Conservation (phyloP, 2,329 filamentous ascomycete species). For the Penicillium sp. region DNA sequence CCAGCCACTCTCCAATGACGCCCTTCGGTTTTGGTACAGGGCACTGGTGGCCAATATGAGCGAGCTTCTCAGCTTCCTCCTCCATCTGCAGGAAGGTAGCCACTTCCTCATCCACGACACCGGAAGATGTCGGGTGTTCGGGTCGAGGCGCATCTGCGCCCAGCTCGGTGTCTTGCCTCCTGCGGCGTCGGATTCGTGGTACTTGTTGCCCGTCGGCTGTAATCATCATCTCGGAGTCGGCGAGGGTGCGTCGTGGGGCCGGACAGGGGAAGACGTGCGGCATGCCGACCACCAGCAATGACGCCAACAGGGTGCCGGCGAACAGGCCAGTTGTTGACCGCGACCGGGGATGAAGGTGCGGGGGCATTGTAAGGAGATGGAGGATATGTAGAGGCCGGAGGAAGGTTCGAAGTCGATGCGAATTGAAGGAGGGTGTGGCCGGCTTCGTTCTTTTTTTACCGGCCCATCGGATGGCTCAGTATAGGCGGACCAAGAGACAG, state of each 20-base stretch:
- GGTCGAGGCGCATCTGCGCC: slow-evolving; percentile 14
- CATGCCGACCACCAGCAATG: slow-evolving; percentile 85
- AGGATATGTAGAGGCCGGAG: neutral
- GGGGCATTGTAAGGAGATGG: slow-evolving; percentile 59
- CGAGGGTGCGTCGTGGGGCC: slow-evolving; percentile 67
- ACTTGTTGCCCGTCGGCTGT: slow-evolving; percentile 43
- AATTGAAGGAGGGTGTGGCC: slow-evolving; percentile 16
- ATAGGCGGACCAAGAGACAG: slow-evolving; percentile 1
- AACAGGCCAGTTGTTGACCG: slow-evolving; percentile 92
- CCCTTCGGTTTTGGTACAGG: slow-evolving; percentile 88
- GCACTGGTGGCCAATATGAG: slow-evolving; percentile 64
- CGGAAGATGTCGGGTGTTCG: slow-evolving; percentile 15
- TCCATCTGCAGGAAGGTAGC: slow-evolving; percentile 42
- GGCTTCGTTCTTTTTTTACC: slow-evolving; percentile 12
- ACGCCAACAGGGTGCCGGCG: slow-evolving; percentile 81
- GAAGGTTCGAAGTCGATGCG: slow-evolving; percentile 1
- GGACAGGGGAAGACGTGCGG: slow-evolving; percentile 91
- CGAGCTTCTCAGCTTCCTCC: slow-evolving; percentile 38
- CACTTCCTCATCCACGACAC: slow-evolving; percentile 39
- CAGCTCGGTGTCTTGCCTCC: slow-evolving; percentile 32
- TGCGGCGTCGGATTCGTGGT: slow-evolving; percentile 34
- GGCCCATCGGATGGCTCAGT: slow-evolving; percentile 19
- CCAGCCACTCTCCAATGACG: slow-evolving; percentile 68
- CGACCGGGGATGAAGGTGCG: slow-evolving; percentile 84
- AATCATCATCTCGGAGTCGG: slow-evolving; percentile 58